Base-by-base conservation (phyloP, 306 rosid species). In the Mimosa bimucronata region DNA sequence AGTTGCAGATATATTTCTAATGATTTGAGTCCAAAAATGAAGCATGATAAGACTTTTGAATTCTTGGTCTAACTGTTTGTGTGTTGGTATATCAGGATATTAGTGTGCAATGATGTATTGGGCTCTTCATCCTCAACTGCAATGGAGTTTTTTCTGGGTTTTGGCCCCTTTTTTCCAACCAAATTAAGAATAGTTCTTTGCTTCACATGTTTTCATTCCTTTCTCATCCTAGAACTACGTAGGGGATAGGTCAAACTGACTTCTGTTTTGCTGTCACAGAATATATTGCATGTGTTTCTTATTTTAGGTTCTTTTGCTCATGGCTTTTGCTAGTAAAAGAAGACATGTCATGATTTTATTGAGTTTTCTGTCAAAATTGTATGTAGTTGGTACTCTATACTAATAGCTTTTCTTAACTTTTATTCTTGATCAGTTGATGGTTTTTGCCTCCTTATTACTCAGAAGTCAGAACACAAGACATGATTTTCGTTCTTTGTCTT, bases 361-460 rank as follows among this genome's bases (percentile, higher is more conserved):
- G n/a, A n/a, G n/a, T n/a, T n/a, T n/a, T n/a, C n/a, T n/a, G n/a
- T n/a, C n/a, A n/a, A n/a, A n/a, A n/a, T n/a, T n/a, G n/a, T n/a
- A n/a, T n/a, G n/a, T n/a, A n/a, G 41, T 86, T 92, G 97, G 98
- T 92, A 95, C 76, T 70, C 74, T 71, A 50, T 73, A 19, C 55
- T 73, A 9, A 8, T 53, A 53, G 60, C 60, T 62, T 60, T 50
- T 78, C 70, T 61, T 46, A 55, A 66, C 77, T 75, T 82, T 26
- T 25, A 26, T 12, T 0, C 37, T 38, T 78, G 61, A 60, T 65
- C 26, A 13, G 82, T 48, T 66, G 55, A 60, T 29, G 16, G 82
- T 48, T 61, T 84, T 76, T 19, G 10, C 41, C n/a, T 61, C 76
- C 9, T 57, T 26, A 62, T 71, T 67, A 58, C 81, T 73, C 41